phyloP scores from a whole-genome alignment of 1,284 basidiomycete genomes.

The Ceratobasidium papillatum region DNA sequence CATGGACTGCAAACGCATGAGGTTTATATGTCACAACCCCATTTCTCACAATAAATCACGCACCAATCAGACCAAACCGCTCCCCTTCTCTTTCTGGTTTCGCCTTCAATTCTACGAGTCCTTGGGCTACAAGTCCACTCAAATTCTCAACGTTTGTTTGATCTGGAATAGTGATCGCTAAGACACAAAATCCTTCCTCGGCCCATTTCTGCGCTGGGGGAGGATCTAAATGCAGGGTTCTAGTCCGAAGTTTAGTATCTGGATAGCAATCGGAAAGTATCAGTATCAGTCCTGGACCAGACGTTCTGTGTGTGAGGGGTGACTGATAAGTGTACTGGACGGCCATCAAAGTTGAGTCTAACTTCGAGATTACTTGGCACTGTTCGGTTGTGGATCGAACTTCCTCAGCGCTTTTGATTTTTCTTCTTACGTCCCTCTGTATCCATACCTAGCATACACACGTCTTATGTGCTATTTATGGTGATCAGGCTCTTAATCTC shows the following conservation, averaged over 20 bases:
- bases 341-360: neutral
- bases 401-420: neutral
- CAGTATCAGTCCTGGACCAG: slow-evolving; percentile 25
- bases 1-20: slow-evolving; percentile 20
- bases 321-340: slow-evolving; percentile 22
- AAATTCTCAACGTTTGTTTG: neutral
- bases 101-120: neutral
- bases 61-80: slow-evolving; percentile 28
- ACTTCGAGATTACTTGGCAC: neutral
- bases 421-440: no score
- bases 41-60: neutral
- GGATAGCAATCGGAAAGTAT: slow-evolving; percentile 6
- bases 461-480: no score
- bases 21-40: neutral
- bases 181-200: slow-evolving; percentile 34
- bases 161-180: neutral
- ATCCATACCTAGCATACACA: no score
- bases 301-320: slow-evolving; percentile 17
- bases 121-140: neutral
- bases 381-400: neutral
- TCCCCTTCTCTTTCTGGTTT: neutral
- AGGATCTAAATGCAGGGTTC: slow-evolving; percentile 17
- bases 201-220: slow-evolving; percentile 34
- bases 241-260: neutral
- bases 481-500: no score